Conservation (phyloP, 2,329 filamentous ascomycete species). For the Mycosphaerelloides madeirae region DNA sequence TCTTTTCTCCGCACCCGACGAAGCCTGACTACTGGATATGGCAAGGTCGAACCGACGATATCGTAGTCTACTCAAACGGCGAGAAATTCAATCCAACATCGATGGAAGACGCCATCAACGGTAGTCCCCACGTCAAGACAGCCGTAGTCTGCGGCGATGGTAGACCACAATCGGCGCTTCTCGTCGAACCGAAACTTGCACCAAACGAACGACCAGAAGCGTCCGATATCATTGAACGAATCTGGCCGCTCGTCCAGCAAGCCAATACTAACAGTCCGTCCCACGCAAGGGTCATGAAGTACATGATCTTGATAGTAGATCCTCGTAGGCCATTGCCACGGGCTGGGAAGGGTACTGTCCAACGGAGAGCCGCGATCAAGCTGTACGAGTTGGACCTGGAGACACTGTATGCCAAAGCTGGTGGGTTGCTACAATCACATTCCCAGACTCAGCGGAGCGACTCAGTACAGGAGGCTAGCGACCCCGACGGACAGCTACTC, state of each 20-base stretch:
- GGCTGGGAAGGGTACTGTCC: conserved; percentile 18
- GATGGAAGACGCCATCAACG: conserved; percentile 41
- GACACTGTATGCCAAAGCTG: conserved; percentile 8
- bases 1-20: conserved; percentile 37
- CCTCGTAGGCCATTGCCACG: conserved; percentile 11
- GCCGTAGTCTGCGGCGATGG: no score
- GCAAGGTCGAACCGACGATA: conserved; percentile 40
- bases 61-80: conserved; percentile 43
- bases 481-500: no score
- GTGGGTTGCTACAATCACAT: no score
- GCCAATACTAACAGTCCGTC: conserved; percentile 11
- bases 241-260: conserved; percentile 16
- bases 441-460: no score
- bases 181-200: conserved; percentile 8
- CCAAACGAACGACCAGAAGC: neutral
- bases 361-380: conserved; percentile 14
- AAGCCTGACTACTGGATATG: conserved; percentile 37
- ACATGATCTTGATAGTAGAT: conserved; percentile 16
- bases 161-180: conserved; percentile 4
- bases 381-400: conserved; percentile 17
- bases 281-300: conserved; percentile 13
- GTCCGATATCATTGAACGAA: conserved; percentile 13
- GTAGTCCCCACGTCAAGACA: conserved; percentile 37
- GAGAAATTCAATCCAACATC: conserved; percentile 46
- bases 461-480: no score